A percentile compares a stretch with the other conserved stretches of the same genome.
phyloP scores from a whole-genome alignment of 257 asterid genomes.

The Salvia rosmarinus region DNA sequence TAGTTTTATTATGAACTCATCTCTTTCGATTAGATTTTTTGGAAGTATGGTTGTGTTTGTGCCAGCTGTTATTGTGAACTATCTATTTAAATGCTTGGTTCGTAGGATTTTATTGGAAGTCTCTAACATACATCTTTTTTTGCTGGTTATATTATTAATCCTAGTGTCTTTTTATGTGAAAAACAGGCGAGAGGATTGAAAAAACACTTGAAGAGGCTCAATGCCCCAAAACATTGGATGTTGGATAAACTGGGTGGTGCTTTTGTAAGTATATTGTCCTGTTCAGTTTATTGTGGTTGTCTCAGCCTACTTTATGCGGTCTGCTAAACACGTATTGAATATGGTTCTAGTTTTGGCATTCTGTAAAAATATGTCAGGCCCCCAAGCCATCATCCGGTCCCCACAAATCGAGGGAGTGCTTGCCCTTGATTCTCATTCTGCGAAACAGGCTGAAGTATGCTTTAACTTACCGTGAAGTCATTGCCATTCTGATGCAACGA shows the following conservation, averaged over 20 bases:
- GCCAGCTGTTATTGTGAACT: neutral
- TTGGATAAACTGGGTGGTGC: slow-evolving; percentile 79
- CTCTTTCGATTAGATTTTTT: neutral
- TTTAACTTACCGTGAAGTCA: slow-evolving; percentile 65
- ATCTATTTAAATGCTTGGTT: too few species aligned
- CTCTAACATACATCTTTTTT: neutral
- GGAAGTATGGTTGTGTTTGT: neutral
- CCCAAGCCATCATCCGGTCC: slow-evolving; percentile 87
- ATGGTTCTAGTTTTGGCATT: neutral
- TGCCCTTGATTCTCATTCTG: slow-evolving; percentile 68
- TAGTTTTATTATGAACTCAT: neutral
- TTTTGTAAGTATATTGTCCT: slow-evolving; percentile 48
- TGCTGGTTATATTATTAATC: neutral
- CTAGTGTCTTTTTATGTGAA: neutral
- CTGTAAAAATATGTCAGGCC: slow-evolving; percentile 47
- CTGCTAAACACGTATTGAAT: neutral
- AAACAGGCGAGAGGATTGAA: slow-evolving; percentile 75
- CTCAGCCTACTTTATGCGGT: neutral
- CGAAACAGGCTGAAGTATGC: slow-evolving; percentile 78
- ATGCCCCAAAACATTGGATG: slow-evolving; percentile 81
- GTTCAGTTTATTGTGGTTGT: neutral
- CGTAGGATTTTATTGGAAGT: neutral
- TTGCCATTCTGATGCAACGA: slow-evolving; percentile 70
- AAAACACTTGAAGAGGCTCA: slow-evolving; percentile 84
- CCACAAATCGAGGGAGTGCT: slow-evolving; percentile 81